Evolutionary conservation across 1,284 basidiomycete species (phyloP).

Genomic region (Testicularia cyperi): DNA sequence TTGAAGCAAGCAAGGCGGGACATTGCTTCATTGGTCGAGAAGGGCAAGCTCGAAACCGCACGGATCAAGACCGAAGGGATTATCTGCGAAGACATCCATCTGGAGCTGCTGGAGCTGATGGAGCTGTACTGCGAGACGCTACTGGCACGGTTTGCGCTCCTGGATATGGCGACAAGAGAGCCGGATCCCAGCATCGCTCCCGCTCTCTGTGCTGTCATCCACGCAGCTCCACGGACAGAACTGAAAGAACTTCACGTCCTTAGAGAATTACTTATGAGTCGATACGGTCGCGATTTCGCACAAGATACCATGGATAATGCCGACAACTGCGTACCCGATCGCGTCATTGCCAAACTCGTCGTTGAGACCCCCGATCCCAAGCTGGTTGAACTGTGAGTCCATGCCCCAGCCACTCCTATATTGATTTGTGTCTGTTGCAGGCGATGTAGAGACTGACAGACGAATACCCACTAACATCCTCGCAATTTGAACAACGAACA

Average conservation of each 20-base stretch:
- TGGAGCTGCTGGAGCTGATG: slow-evolving; percentile 72
- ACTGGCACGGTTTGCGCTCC: slow-evolving; percentile 84
- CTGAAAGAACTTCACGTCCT: slow-evolving; percentile 79
- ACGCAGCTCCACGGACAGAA: slow-evolving; percentile 80
- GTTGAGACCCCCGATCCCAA: slow-evolving; percentile 71
- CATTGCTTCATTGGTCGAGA: slow-evolving; percentile 75
- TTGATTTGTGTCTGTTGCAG: too few species aligned
- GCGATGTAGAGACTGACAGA: too few species aligned
- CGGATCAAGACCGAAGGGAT: slow-evolving; percentile 78
- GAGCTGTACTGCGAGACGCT: slow-evolving; percentile 91
- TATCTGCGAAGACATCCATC: slow-evolving; percentile 73
- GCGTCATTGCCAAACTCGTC: slow-evolving; percentile 73
- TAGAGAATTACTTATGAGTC: slow-evolving; percentile 90
- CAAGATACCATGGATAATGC: slow-evolving; percentile 78
- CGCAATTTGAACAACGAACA: neutral
- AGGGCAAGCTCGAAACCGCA: slow-evolving; percentile 77
- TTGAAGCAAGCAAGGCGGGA: slow-evolving; percentile 80
- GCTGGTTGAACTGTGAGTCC: slow-evolving; percentile 69
- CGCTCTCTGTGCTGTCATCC: slow-evolving; percentile 75
- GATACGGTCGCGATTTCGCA: slow-evolving; percentile 82
- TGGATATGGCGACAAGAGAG: slow-evolving; percentile 77
- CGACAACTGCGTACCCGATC: slow-evolving; percentile 75
- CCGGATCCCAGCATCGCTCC: slow-evolving; percentile 79
- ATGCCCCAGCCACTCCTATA: too few species aligned
- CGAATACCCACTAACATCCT: neutral